Conservation (phyloP, 768 basidiomycete species). For the Neoboletus subvelutipes region DNA sequence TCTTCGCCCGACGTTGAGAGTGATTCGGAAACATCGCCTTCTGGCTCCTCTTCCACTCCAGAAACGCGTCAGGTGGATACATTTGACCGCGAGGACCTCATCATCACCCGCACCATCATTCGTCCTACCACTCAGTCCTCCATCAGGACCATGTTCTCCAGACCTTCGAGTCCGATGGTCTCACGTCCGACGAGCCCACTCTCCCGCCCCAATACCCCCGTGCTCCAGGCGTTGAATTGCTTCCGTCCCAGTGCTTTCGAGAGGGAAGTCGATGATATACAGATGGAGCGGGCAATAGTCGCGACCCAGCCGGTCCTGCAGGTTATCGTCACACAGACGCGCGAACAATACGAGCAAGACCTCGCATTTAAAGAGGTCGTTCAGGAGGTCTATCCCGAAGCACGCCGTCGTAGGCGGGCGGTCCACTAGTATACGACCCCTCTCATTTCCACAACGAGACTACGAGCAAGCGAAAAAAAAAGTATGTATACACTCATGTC, state of each 20-base stretch:
- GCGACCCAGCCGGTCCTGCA: slow-evolving; percentile 27
- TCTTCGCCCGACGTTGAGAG: slow-evolving; percentile 16
- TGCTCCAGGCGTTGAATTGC: slow-evolving; percentile 34
- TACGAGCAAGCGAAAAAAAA: slow-evolving; percentile 16
- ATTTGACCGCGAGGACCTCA: slow-evolving; percentile 31
- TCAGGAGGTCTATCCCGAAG: slow-evolving; percentile 29
- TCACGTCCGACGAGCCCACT: slow-evolving; percentile 27
- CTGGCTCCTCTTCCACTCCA: slow-evolving; percentile 5
- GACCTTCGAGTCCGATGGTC: slow-evolving; percentile 31
- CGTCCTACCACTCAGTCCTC: slow-evolving; percentile 32
- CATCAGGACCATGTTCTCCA: slow-evolving; percentile 26
- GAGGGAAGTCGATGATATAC: slow-evolving; percentile 29
- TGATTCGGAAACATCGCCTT: slow-evolving; percentile 2
- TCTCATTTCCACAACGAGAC: neutral
- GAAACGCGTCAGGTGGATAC: slow-evolving; percentile 24
- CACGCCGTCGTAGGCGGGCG: slow-evolving; percentile 19
- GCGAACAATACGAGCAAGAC: slow-evolving; percentile 34
- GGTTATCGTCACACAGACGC: slow-evolving; percentile 36
- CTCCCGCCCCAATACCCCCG: slow-evolving; percentile 23
- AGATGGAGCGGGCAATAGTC: slow-evolving; percentile 17
- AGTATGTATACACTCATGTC: slow-evolving; percentile 6
- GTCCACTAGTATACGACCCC: neutral
- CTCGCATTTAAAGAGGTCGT: slow-evolving; percentile 32
- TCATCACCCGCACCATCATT: slow-evolving; percentile 39
- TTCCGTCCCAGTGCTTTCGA: slow-evolving; percentile 35